Percentiles rank a stretch among this genome's conserved stretches.
phyloP scores from a whole-genome alignment of 352 stramenopile genomes.

The Detonula confervacea region DNA sequence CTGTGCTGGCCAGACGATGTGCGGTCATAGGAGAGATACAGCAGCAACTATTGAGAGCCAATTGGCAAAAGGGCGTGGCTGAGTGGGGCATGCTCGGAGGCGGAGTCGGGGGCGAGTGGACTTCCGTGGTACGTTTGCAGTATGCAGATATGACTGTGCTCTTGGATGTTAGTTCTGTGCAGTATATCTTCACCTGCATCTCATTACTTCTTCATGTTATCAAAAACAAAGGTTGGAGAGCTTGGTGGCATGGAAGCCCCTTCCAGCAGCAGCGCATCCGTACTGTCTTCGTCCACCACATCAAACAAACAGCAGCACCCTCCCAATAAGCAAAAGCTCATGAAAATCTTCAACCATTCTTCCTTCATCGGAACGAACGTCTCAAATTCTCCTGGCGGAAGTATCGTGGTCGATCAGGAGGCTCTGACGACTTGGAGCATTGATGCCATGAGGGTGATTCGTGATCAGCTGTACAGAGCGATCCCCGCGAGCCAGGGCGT shows the following conservation, averaged over 20 bases:
- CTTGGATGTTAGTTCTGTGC: too few relatives aligned
- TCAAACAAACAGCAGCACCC: not conserved
- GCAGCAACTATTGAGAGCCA: slow-evolving; percentile 71
- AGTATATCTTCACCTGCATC: too few relatives aligned
- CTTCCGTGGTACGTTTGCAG: slow-evolving; percentile 56
- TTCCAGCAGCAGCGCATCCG: not conserved
- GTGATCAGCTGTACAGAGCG: slow-evolving; percentile 69
- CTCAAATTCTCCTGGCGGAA: slow-evolving; percentile 55
- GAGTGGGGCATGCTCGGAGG: slow-evolving; percentile 79
- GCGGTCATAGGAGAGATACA: slow-evolving; percentile 81
- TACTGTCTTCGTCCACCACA: slow-evolving; percentile 12
- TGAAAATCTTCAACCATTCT: slow-evolving; percentile 57
- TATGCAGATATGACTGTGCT: too few relatives aligned
- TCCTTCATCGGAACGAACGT: slow-evolving; percentile 51
- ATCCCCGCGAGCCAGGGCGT: slow-evolving; percentile 45
- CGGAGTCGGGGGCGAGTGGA: slow-evolving; percentile 70
- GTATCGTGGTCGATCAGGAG: slow-evolving; percentile 70
- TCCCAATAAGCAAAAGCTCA: slow-evolving; percentile 1
- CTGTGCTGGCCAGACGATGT: slow-evolving; percentile 61
- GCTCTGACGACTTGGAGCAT: slow-evolving; percentile 76
- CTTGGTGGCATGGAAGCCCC: slow-evolving; percentile 51
- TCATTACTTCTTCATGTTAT: too few relatives aligned
- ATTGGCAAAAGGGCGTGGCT: slow-evolving; percentile 76
- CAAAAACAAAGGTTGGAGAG: slow-evolving; percentile 37
- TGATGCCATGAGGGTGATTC: slow-evolving; percentile 75